Evolutionary conservation across 495 filamentous ascomycete genomes (phyloP).

Genomic region (Rostrohypoxylon terebratum): DNA sequence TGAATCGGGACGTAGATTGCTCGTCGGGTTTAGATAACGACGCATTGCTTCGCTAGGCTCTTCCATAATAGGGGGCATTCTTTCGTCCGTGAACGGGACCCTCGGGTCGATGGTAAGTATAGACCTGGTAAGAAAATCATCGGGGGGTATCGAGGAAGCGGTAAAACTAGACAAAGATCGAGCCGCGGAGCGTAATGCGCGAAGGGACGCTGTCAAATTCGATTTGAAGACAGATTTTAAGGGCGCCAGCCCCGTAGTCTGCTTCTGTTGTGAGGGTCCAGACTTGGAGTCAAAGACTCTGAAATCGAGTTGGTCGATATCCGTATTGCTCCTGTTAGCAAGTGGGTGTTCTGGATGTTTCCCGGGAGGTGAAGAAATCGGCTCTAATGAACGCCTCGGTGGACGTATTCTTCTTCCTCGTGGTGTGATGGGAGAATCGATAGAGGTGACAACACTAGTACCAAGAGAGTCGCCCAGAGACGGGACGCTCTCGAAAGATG

Average conservation of each 20-base stretch:
- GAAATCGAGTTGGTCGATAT: slow-evolving; percentile 60
- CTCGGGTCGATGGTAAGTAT: slow-evolving; percentile 79
- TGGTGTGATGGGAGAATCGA: slow-evolving; percentile 56
- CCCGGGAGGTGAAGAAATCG: slow-evolving; percentile 57
- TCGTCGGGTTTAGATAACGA: slow-evolving; percentile 90
- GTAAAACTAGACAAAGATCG: slow-evolving; percentile 83
- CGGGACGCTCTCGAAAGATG: slow-evolving; percentile 63
- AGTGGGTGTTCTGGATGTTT: slow-evolving; percentile 60
- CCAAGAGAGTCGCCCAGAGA: slow-evolving; percentile 58
- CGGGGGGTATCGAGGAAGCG: slow-evolving; percentile 78
- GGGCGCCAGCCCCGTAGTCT: slow-evolving; percentile 49
- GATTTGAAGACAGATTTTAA: slow-evolving; percentile 81
- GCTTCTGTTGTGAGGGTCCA: slow-evolving; percentile 50
- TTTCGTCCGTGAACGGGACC: slow-evolving; percentile 85
- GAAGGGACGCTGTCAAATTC: slow-evolving; percentile 91
- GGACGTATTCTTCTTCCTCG: slow-evolving; percentile 51
- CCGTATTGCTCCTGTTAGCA: slow-evolving; percentile 46
- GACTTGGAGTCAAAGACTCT: slow-evolving; percentile 55
- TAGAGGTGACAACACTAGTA: slow-evolving; percentile 55
- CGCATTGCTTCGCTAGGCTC: slow-evolving; percentile 87
- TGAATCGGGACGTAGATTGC: slow-evolving; percentile 71
- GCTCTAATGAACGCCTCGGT: slow-evolving; percentile 58
- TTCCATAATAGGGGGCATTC: slow-evolving; percentile 79
- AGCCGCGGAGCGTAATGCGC: slow-evolving; percentile 86
- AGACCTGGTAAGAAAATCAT: slow-evolving; percentile 91